Evolutionary conservation across 345 rosid species (phyloP).

Genomic region (Mercurialis annua): DNA sequence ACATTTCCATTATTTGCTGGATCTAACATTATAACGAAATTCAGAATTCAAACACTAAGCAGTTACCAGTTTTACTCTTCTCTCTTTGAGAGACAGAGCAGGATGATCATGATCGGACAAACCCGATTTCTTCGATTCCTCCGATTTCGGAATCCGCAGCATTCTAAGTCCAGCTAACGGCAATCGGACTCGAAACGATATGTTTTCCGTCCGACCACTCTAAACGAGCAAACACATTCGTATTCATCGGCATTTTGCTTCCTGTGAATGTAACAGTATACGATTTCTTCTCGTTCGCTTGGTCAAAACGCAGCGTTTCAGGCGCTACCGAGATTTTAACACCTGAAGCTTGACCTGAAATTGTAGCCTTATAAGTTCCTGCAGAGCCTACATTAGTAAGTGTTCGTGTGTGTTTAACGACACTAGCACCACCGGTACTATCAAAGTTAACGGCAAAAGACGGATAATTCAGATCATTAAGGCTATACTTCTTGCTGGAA

Average conservation of each 20-base stretch:
- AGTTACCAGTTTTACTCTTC: neutral
- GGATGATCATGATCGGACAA: neutral
- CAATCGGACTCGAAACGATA: conserved; percentile 27
- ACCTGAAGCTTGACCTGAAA: conserved; percentile 33
- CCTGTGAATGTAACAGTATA: conserved; percentile 66
- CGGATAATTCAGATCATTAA: conserved; percentile 27
- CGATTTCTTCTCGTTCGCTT: conserved; percentile 59
- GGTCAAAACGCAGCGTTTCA: conserved; percentile 44
- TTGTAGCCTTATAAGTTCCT: conserved; percentile 42
- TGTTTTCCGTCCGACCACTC: conserved; percentile 34
- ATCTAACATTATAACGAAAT: neutral
- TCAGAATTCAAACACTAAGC: conserved; percentile 14
- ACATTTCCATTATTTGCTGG: conserved; percentile 22
- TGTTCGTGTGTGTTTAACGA: conserved; percentile 43
- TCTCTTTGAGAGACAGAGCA: conserved; percentile 11
- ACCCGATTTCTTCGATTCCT: conserved; percentile 2
- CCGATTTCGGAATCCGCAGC: neutral
- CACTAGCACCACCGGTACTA: conserved; percentile 10
- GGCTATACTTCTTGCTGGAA: conserved; percentile 16
- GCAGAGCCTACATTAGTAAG: conserved; percentile 26
- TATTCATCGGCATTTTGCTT: conserved; percentile 35
- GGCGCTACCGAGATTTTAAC: conserved; percentile 71
- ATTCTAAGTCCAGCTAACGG: conserved; percentile 56
- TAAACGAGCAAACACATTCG: conserved; percentile 27
- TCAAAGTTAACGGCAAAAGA: conserved; percentile 29